These are phyloP conservation scores for Silene coronaria DNA, from an alignment of 179 eudicot species.

Conservation along the genomic window DNA sequence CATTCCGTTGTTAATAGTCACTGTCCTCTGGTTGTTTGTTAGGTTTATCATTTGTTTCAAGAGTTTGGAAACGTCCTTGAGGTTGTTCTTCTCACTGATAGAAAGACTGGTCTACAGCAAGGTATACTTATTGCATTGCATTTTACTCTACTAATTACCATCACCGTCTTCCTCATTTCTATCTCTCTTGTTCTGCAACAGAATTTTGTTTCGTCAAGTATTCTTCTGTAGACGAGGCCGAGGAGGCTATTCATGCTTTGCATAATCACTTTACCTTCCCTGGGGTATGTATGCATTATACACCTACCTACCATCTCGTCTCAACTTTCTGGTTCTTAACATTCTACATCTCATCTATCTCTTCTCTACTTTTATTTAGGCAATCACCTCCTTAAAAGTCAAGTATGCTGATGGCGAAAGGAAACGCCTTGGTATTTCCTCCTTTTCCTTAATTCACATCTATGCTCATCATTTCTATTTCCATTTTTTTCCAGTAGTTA, in stretches of 20 bases:
- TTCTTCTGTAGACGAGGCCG: slow-evolving; percentile 36
- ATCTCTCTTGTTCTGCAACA: slow-evolving; percentile 16
- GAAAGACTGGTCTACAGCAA: slow-evolving; percentile 30
- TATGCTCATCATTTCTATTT: no score
- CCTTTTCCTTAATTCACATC: not conserved
- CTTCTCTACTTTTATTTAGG: slow-evolving; percentile 24
- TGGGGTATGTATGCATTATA: no score
- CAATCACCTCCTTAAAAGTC: slow-evolving; percentile 29
- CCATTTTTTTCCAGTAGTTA: not conserved
- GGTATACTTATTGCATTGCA: slow-evolving; percentile 21
- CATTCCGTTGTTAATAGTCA: no score
- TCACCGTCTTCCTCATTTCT: slow-evolving; percentile 4
- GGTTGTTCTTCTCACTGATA: slow-evolving; percentile 37
- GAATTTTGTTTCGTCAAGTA: slow-evolving; percentile 49
- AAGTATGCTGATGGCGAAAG: slow-evolving; percentile 41
- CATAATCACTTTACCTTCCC: slow-evolving; percentile 33
- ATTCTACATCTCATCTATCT: not conserved
- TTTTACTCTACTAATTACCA: no score
- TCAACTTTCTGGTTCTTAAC: not conserved
- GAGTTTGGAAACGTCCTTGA: slow-evolving; percentile 37
- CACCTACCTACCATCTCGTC: slow-evolving; percentile 14
- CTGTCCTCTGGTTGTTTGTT: no score
- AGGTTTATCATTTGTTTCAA: slow-evolving; percentile 34
- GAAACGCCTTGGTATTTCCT: slow-evolving; percentile 37
- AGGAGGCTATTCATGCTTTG: slow-evolving; percentile 35